Conservation (phyloP, 352 stramenopile genomes). For the Globisporangium nagaii region DNA sequence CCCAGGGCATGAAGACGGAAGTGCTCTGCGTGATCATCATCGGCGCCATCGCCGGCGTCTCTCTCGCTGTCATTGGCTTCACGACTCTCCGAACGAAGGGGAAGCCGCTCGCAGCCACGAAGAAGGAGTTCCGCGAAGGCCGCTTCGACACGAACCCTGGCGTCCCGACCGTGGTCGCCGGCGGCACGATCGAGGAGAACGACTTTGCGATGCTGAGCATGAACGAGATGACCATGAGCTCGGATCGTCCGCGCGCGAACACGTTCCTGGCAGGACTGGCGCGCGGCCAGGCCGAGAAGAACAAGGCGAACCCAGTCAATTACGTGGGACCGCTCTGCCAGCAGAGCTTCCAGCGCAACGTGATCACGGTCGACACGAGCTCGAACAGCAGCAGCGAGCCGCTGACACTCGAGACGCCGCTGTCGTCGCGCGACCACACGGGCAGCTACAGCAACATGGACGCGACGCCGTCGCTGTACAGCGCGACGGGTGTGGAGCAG, state of each 20-base stretch:
- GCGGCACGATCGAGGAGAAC: conserved; percentile 39
- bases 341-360: conserved; percentile 41
- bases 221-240: conserved; percentile 54
- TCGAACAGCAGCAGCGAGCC: conserved; percentile 15
- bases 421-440: conserved; percentile 19
- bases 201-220: conserved; percentile 82
- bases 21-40: conserved; percentile 66
- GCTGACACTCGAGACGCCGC: conserved; percentile 14
- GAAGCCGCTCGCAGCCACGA: conserved; percentile 9
- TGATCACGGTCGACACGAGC: conserved; percentile 16
- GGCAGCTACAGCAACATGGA: conserved; percentile 19
- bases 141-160: conserved; percentile 14
- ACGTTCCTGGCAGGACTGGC: conserved; percentile 46
- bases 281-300: conserved; percentile 17
- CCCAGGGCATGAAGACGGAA: conserved; percentile 46
- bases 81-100: conserved; percentile 48
- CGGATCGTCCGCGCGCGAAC: conserved; percentile 21
- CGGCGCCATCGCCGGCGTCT: conserved; percentile 58
- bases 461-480: conserved; percentile 23
- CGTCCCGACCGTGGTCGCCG: conserved; percentile 15
- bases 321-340: conserved; percentile 43
- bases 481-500: neutral
- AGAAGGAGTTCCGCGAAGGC: conserved; percentile 6
- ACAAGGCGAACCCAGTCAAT: conserved; percentile 28
- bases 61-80: conserved; percentile 58